These are phyloP conservation scores for Pneumocystis canis DNA, from an alignment of 1,139 yeast species.

Conservation along the genomic window DNA sequence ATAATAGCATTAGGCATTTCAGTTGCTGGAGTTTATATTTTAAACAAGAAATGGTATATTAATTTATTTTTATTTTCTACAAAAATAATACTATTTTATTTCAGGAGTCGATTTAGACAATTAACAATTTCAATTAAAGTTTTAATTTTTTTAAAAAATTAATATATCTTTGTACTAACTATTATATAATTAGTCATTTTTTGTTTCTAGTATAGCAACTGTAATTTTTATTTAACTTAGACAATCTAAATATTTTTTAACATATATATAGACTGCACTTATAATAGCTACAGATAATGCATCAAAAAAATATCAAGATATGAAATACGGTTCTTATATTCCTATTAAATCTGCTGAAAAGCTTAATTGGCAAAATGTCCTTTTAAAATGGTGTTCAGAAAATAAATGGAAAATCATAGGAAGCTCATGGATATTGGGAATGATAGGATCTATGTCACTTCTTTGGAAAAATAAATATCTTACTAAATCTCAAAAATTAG, in stretches of 20 bases:
- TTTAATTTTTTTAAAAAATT: not conserved
- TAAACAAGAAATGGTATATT: not conserved
- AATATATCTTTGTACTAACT: not conserved
- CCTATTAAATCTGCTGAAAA: not conserved
- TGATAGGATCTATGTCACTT: slow-evolving; percentile 68
- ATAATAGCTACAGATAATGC: not conserved
- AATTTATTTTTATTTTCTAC: not conserved
- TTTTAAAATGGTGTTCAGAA: slow-evolving; percentile 18
- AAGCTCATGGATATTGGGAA: slow-evolving; percentile 72
- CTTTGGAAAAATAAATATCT: slow-evolving; percentile 65
- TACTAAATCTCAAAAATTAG: slow-evolving; percentile 72
- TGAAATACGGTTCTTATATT: not conserved
- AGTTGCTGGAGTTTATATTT: not conserved
- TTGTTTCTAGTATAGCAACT: not conserved
- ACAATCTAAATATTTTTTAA: not conserved
- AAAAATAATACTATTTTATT: not conserved
- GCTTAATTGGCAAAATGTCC: not conserved
- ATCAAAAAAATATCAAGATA: not conserved
- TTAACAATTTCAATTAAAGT: not conserved
- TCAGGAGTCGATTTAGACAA: not conserved
- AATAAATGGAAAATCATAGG: slow-evolving; percentile 66
- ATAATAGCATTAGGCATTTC: not conserved
- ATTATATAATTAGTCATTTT: not conserved
- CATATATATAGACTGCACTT: not conserved
- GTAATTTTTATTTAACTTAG: not conserved